Evolutionary conservation across 106 monocot species (phyloP), one percentile per base, ranked within the genome.

Genomic region (Amphibolis antarctica): DNA sequence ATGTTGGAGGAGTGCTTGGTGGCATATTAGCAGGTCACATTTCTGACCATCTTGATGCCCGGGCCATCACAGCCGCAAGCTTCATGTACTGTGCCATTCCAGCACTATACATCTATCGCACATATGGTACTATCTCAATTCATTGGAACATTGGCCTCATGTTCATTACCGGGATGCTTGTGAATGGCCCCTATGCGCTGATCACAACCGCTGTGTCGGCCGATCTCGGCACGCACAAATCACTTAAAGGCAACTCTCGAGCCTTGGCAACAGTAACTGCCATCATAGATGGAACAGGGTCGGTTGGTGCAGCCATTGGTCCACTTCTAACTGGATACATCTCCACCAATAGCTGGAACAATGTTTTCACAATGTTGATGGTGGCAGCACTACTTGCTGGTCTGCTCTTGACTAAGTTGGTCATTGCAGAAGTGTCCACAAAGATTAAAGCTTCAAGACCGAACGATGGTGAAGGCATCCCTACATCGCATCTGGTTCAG

Each of bases 141-240:
- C 49, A 29, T 3, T 22, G 52, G 49, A 82, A 82, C 56, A 58
- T 77, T 12, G 25, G 19, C 9, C 53, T 82, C 3, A 82, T 82
- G 81, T 72, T 82, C 72, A 56, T 74, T 18, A 10, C 74, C 28
- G 77, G 81, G 18, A 28, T 78, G 36, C 78, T 82, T 42, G 82
- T 82, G 12, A 82, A 82, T 44, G 82, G 78, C 1, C 82, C 82
- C 19, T 78, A 78, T 55, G 69, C 77, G 21, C 78, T 82, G n/a
- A 82, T 82, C 24, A 82, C 78, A 44, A 82, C 78, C 10, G 82
- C 78, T 5, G 71, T 78, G 44, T 82, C 82, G 5, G 78, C 82
- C 2, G 82, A 78, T 60, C 71, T 82, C 17, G 77, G 82, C 20
- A 78, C 82, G n/a, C 82, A 82, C 25, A 71, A 54, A 12, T 82